Evolutionary conservation across 1,139 yeast genomes (phyloP), one percentile per base, ranked within the genome.

Genomic region (Hemisphaericaspora xylofermentans): DNA sequence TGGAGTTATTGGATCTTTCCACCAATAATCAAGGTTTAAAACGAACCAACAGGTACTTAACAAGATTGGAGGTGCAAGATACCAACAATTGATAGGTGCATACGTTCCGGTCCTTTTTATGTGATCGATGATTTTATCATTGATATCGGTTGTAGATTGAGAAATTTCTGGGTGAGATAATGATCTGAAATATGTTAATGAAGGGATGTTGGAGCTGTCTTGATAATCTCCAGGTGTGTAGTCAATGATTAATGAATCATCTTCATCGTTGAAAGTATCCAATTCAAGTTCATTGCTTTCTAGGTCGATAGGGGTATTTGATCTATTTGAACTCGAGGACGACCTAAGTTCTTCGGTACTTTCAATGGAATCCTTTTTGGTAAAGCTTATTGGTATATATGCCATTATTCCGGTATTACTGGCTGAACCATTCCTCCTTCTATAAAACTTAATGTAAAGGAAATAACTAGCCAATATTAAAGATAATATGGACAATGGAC

Each of bases 1-100:
- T n/a, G 57, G 51, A 39, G 47, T 43, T 26, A 60, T 46, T 10
- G 68, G 61, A 31, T 58, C 57, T 17, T 70, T 63, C 7, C 40
- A 32, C 38, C 55, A 53, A 47, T 71, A 68, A 32, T 55, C 71
- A 2, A 71, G 8, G 51, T 77, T 78, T 31, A 75, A 58, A 0
- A 68, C 19, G 15, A 68, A 47, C 78, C 79, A 74, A 30, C 67
- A 56, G 5, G 49, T 24, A 2, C 58, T 58, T 6, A 68, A 40
- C 12, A 71, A 48, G n/a, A 60, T 28, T 1, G 68, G 60, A 1
- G 72, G 68, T 2, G 60, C 47, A 21, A 49, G 41, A 31, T 49
- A 43, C 64, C 64, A 60, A 31, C 56, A 51, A 36, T 57, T 52
- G 21, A 45, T 30, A 2, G 61, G 61, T 10, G 35, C 27, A 40